Percentiles rank a stretch among this genome's conserved stretches.
These are phyloP conservation scores for Lipomyces yarrowii DNA, from an alignment of 1,139 yeast species.

Conservation along the genomic window DNA sequence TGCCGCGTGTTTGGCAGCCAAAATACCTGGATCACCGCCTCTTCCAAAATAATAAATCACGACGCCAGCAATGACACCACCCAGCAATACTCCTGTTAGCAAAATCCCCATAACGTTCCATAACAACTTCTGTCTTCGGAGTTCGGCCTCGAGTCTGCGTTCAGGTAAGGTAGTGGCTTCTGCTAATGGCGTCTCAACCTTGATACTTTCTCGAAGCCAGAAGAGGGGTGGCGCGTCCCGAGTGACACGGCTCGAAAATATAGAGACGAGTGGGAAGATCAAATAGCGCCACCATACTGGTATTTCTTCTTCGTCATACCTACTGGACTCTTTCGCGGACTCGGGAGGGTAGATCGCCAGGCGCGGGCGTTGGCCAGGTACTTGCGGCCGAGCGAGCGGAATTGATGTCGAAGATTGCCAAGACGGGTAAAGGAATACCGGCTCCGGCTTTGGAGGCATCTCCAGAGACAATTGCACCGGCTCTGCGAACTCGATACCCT, in stretches of 20 bases:
- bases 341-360: not conserved
- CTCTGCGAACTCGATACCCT: slow-evolving; percentile 1
- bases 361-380: not conserved
- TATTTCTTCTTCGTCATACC: not conserved
- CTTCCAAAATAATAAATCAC: slow-evolving; percentile 22
- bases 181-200: slow-evolving; percentile 5
- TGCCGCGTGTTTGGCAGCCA: slow-evolving; percentile 4
- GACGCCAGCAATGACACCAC: slow-evolving; percentile 29
- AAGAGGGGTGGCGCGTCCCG: slow-evolving; percentile 6
- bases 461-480: not conserved
- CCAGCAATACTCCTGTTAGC: slow-evolving; percentile 19
- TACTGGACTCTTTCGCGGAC: not conserved
- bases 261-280: slow-evolving; percentile 8
- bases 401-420: not conserved
- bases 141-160: slow-evolving; percentile 13
- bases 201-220: not conserved
- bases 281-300: slow-evolving; percentile 20
- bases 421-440: not conserved
- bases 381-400: not conserved
- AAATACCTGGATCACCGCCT: slow-evolving; percentile 18
- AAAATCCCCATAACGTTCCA: slow-evolving; percentile 23
- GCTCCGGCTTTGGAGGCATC: not conserved
- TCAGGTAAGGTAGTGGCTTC: slow-evolving; percentile 19
- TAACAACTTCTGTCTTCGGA: slow-evolving; percentile 19
- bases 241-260: not conserved